A percentile compares a stretch with the other conserved stretches of the same genome.
Evolutionary conservation across 495 filamentous ascomycete genomes (phyloP).

Genomic region (Aspergillus panamensis): DNA sequence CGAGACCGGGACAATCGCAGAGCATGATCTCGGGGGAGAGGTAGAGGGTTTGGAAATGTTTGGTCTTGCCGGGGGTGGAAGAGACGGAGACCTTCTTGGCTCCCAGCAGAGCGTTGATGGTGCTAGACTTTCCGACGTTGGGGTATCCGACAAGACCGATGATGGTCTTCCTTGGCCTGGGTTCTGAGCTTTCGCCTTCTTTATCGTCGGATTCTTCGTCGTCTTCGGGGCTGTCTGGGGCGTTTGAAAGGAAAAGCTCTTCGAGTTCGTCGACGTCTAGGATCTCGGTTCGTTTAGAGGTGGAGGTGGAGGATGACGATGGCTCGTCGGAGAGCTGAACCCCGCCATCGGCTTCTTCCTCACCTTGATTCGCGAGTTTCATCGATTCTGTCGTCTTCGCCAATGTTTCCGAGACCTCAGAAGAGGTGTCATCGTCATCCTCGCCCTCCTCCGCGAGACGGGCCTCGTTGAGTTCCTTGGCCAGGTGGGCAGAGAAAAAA

Average conservation of each 20-base stretch:
- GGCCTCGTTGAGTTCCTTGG: conserved; percentile 82
- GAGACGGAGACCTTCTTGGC: conserved; percentile 99
- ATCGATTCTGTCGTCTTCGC: conserved; percentile 37
- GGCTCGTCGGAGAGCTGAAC: conserved; percentile 22
- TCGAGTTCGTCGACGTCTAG: conserved; percentile 91
- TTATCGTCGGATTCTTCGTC: conserved; percentile 33
- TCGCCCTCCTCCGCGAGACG: conserved; percentile 45
- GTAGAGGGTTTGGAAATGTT: conserved; percentile 99
- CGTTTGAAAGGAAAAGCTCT: conserved; percentile 75
- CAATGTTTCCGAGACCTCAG: conserved; percentile 27
- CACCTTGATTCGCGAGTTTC: conserved; percentile 27
- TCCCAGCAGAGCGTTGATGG: conserved; percentile 96
- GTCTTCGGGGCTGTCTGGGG: conserved; percentile 48
- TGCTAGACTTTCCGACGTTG: conserved; percentile 98
- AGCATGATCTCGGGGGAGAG: conserved; percentile 83
- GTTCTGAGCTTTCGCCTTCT: conserved; percentile 37
- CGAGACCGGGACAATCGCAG: conserved; percentile 97
- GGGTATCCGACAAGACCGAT: conserved; percentile 98
- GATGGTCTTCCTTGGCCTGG: conserved; percentile 59
- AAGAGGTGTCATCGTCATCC: conserved; percentile 45
- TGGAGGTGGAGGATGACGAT: conserved; percentile 18
- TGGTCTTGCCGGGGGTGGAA: conserved; percentile 95
- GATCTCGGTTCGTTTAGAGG: conserved; percentile 65
- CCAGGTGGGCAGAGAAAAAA: conserved; percentile 93
- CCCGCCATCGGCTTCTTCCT: conserved; percentile 25